phyloP scores from a whole-genome alignment of 1,284 basidiomycete species.

The Apiotrichum laibachii region DNA sequence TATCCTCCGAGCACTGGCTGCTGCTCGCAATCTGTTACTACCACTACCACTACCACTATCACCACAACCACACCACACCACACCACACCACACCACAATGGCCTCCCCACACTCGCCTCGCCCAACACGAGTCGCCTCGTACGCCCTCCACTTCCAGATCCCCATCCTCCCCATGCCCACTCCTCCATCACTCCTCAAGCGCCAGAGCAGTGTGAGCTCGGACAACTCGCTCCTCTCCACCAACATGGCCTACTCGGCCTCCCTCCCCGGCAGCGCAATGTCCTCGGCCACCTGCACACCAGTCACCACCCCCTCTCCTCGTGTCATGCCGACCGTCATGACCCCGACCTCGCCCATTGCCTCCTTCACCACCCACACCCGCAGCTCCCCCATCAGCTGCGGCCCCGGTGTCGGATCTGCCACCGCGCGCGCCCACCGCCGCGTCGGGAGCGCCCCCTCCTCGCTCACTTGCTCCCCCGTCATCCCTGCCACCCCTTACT shows the following conservation, averaged over 20 bases:
- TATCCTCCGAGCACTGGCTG: too few relatives aligned
- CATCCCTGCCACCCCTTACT: background rate
- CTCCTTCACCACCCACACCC: background rate
- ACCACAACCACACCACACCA: too few relatives aligned
- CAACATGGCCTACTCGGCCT: slow-evolving; percentile 2
- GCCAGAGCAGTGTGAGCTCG: slow-evolving; percentile 5
- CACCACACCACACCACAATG: background rate
- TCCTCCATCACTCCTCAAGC: slow-evolving; percentile 37
- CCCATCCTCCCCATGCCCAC: slow-evolving; percentile 29
- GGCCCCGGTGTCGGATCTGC: too few relatives aligned
- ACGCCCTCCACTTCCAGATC: slow-evolving; percentile 38
- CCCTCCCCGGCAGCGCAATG: slow-evolving; percentile 1
- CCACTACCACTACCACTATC: too few relatives aligned
- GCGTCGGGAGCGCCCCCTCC: background rate
- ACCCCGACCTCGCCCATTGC: background rate
- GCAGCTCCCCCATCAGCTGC: too few relatives aligned
- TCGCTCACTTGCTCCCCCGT: background rate
- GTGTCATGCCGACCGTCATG: background rate
- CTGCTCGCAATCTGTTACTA: too few relatives aligned
- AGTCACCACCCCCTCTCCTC: background rate
- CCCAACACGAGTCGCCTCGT: slow-evolving; percentile 9
- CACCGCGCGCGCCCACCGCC: background rate
- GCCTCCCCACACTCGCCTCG: background rate
- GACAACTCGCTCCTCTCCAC: slow-evolving; percentile 2
- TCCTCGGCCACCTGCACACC: background rate